These are phyloP conservation scores for Plasmodiophora brassicae DNA, from an alignment of 208 protist genomes.

Conservation along the genomic window DNA sequence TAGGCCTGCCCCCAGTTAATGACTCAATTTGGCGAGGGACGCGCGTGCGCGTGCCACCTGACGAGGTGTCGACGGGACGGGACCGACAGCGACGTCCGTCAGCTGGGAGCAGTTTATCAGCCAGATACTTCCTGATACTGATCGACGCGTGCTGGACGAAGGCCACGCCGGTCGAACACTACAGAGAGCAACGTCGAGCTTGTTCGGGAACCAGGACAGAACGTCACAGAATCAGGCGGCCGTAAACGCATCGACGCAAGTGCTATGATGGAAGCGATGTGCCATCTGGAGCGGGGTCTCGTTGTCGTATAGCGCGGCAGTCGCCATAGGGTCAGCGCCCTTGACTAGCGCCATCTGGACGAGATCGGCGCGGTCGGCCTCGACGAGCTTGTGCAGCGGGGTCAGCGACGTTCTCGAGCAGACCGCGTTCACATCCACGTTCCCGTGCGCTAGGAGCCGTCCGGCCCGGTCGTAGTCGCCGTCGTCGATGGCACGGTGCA, in stretches of 20 bases:
- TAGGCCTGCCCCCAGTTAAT: no score
- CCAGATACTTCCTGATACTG: no score
- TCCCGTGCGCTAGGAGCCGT: background rate
- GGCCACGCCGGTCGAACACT: no score
- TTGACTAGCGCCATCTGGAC: background rate
- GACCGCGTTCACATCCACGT: background rate
- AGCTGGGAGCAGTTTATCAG: no score
- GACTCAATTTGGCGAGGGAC: no score
- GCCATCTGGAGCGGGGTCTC: background rate
- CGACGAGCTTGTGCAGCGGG: background rate
- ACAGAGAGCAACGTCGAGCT: no score
- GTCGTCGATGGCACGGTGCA: background rate
- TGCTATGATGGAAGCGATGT: background rate
- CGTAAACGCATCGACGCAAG: background rate
- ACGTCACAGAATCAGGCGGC: no score
- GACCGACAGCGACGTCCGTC: no score
- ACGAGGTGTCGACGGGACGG: no score
- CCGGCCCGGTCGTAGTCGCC: background rate
- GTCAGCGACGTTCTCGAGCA: background rate
- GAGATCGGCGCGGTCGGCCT: background rate
- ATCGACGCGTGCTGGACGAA: no score
- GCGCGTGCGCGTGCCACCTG: no score
- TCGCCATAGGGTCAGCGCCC: background rate
- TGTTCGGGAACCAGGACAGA: no score
- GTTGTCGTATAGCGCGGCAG: background rate